phyloP scores from a whole-genome alignment of 108 stramenopile genomes.

The Pseudonitzschia pungens region DNA sequence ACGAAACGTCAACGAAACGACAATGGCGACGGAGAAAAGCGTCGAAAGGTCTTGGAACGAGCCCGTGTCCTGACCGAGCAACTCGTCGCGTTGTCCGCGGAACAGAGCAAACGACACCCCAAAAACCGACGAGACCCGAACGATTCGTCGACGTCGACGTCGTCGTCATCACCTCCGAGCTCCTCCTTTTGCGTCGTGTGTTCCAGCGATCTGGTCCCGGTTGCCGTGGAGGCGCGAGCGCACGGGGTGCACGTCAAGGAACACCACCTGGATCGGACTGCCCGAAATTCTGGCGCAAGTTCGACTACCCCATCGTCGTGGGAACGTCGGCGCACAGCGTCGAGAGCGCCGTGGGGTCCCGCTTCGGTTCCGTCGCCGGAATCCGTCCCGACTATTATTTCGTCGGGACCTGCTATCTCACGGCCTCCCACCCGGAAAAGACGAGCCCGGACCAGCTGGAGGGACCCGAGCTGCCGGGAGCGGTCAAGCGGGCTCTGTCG shows the following conservation, averaged over 20 bases:
- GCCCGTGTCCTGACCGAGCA: constrained; percentile 31
- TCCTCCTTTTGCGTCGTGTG: constrained; percentile 46
- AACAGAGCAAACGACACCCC: constrained; percentile 13
- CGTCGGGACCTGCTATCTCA: constrained; percentile 79
- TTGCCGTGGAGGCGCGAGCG: constrained; percentile 37
- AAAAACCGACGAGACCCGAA: no score
- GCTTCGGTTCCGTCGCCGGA: background rate
- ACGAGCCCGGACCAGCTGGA: constrained; percentile 47
- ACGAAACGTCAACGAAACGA: background rate
- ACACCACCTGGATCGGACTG: constrained; percentile 46
- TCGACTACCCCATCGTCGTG: constrained; percentile 32
- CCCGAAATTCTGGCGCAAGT: constrained; percentile 49
- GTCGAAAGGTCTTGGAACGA: constrained; percentile 12
- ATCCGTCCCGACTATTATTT: constrained; percentile 69
- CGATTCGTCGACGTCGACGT: background rate
- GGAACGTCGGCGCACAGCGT: constrained; percentile 78
- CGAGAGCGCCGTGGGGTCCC: constrained; percentile 47
- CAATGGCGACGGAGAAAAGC: background rate
- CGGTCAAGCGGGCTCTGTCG: constrained; percentile 36
- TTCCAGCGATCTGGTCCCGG: constrained; percentile 61
- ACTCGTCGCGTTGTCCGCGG: constrained; percentile 39
- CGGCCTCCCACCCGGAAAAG: constrained; percentile 79
- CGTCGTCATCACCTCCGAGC: background rate
- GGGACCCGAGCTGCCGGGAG: constrained; percentile 70
- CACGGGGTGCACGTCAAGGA: constrained; percentile 85